These are phyloP conservation scores for Phytophthora citrophthora DNA, from an alignment of 352 stramenopile genomes.

Conservation along the genomic window DNA sequence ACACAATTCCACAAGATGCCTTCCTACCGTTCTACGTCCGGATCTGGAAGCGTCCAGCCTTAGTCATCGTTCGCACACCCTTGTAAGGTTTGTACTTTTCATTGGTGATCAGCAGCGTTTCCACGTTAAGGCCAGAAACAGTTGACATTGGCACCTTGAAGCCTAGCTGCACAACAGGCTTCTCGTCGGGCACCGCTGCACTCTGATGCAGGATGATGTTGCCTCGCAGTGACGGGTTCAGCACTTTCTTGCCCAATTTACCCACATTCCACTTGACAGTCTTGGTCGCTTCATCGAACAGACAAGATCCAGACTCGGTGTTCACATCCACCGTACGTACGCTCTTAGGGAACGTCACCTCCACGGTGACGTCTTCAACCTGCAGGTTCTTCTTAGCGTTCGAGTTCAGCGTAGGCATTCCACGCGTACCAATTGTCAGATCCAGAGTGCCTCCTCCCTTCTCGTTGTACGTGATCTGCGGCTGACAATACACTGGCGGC, in stretches of 20 bases:
- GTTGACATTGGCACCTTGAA: conserved; percentile 98
- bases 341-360: conserved; percentile 97
- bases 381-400: conserved; percentile 83
- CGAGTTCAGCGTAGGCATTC: conserved; percentile 78
- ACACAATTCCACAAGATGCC: conserved; percentile 10
- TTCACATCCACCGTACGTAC: conserved; percentile 95
- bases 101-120: conserved; percentile 94
- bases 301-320: conserved; percentile 91
- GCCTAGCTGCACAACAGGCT: conserved; percentile 93
- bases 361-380: conserved; percentile 93
- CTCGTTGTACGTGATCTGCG: conserved; percentile 85
- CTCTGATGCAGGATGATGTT: conserved; percentile 93
- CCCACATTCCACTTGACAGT: conserved; percentile 95
- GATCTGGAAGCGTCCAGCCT: conserved; percentile 96
- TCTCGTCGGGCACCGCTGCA: conserved; percentile 86
- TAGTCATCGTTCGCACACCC: conserved; percentile 96
- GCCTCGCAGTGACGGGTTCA: conserved; percentile 88
- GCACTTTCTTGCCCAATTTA: conserved; percentile 93
- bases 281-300: conserved; percentile 96
- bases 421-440: conserved; percentile 71
- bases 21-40: conserved; percentile 69
- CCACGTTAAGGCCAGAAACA: conserved; percentile 95
- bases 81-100: conserved; percentile 99
- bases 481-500: conserved; percentile 90
- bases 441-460: conserved; percentile 75